phyloP scores from a whole-genome alignment of 2,329 filamentous ascomycete genomes.

The Pseudocercospora fijiensis region DNA sequence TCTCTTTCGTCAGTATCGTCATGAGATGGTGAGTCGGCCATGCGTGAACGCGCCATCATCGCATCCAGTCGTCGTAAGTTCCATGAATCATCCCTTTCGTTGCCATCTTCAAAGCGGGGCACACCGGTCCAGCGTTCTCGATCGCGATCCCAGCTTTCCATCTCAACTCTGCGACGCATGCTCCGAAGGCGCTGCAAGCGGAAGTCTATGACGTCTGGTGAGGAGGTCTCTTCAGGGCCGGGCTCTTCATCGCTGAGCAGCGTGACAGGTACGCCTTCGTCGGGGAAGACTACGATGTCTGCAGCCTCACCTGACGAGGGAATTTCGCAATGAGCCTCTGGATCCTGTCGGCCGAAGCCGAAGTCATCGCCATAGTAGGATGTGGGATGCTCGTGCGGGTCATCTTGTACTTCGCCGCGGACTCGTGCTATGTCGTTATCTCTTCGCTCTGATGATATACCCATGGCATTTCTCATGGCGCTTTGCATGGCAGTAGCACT shows the following conservation, averaged over 20 bases:
- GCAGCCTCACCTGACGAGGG: slow-evolving; percentile 21
- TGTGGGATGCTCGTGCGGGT: slow-evolving; percentile 19
- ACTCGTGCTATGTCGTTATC: not conserved
- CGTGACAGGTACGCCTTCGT: slow-evolving; percentile 28
- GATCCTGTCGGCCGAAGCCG: slow-evolving; percentile 25
- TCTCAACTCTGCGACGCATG: slow-evolving; percentile 32
- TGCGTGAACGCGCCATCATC: slow-evolving; percentile 31
- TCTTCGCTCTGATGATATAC: not conserved
- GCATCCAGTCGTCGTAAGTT: slow-evolving; percentile 29
- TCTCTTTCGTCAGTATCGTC: slow-evolving; percentile 27
- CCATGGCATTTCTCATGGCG: slow-evolving; percentile 19
- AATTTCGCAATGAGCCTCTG: slow-evolving; percentile 33
- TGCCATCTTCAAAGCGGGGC: slow-evolving; percentile 22
- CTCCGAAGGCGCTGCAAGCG: slow-evolving; percentile 32
- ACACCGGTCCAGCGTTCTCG: slow-evolving; percentile 18
- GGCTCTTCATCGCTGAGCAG: slow-evolving; percentile 35
- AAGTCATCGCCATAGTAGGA: slow-evolving; percentile 27
- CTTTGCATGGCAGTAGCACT: not conserved
- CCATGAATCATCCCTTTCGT: slow-evolving; percentile 21
- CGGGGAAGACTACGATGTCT: slow-evolving; percentile 19
- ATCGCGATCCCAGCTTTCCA: slow-evolving; percentile 31
- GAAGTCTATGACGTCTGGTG: slow-evolving; percentile 38
- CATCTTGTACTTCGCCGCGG: not conserved
- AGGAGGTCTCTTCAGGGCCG: slow-evolving; percentile 35
- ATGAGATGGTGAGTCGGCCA: slow-evolving; percentile 25